Evolutionary conservation across 257 asterid genomes (phyloP).

Genomic region (Echium plantagineum): DNA sequence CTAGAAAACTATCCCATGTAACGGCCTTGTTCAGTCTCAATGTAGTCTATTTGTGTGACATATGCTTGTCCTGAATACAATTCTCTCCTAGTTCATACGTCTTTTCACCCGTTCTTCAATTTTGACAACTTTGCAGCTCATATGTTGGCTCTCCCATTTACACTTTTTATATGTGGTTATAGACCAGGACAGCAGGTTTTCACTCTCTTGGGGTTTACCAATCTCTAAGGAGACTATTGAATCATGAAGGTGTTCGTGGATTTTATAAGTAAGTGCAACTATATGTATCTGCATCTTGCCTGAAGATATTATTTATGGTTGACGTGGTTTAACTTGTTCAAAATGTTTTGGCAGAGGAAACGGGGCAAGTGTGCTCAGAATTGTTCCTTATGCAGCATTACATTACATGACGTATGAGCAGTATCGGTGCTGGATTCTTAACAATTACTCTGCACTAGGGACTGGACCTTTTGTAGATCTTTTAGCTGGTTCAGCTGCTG

Average conservation of each 20-base stretch:
- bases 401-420: slow-evolving; percentile 96
- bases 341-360: slow-evolving; percentile 58
- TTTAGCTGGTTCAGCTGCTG: slow-evolving; percentile 96
- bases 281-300: not conserved
- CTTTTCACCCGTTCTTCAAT: not conserved
- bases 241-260: slow-evolving; percentile 85
- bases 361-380: slow-evolving; percentile 95
- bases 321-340: not conserved
- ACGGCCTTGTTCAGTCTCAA: too few species aligned
- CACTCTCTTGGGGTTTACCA: slow-evolving; percentile 71
- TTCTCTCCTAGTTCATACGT: too few species aligned
- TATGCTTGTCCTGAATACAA: too few species aligned
- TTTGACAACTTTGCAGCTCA: not conserved
- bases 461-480: slow-evolving; percentile 90
- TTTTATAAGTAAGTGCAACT: slow-evolving; percentile 55
- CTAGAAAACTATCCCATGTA: too few species aligned
- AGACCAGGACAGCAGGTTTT: slow-evolving; percentile 89
- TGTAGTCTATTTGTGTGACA: too few species aligned
- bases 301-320: not conserved
- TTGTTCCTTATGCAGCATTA: slow-evolving; percentile 91
- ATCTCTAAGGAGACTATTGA: slow-evolving; percentile 72
- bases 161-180: slow-evolving; percentile 4
- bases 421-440: slow-evolving; percentile 64
- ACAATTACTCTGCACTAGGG: too few species aligned
- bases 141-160: slow-evolving; percentile 11